Conservation (phyloP, 495 filamentous ascomycete genomes). For the Podospora didyma region DNA sequence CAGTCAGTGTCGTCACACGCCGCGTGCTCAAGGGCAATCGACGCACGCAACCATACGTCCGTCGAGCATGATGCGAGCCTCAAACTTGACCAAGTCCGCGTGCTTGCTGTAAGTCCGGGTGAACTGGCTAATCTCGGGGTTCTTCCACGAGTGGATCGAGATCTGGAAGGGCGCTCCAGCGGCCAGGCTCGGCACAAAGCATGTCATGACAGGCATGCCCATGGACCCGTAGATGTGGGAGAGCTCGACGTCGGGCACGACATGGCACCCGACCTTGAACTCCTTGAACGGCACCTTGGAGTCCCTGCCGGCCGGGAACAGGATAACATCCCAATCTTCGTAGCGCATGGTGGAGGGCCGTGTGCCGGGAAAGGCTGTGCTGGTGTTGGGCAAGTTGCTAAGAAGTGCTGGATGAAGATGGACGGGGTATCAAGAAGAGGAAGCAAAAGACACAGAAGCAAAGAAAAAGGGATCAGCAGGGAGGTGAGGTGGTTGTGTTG, state of each 20-base stretch:
- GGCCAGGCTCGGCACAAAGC: conserved; percentile 68
- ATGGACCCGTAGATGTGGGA: conserved; percentile 37
- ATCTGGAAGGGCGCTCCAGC: conserved; percentile 62
- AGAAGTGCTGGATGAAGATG: background rate
- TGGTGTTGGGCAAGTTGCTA: background rate
- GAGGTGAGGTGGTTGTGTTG: background rate
- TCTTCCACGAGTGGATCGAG: conserved; percentile 80
- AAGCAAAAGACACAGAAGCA: conserved; percentile 1
- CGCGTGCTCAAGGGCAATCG: background rate
- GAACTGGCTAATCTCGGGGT: conserved; percentile 58
- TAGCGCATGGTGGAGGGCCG: conserved; percentile 10
- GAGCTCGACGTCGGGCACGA: conserved; percentile 59
- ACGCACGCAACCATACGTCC: conserved; percentile 62
- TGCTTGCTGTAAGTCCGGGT: conserved; percentile 58
- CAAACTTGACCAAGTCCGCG: conserved; percentile 58
- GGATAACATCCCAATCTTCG: conserved; percentile 68
- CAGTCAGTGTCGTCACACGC: conserved; percentile 1
- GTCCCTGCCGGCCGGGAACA: conserved; percentile 58
- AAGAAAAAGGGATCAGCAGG: background rate
- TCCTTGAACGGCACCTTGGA: conserved; percentile 69
- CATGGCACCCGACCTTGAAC: conserved; percentile 80
- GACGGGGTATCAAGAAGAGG: background rate
- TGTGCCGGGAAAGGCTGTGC: background rate
- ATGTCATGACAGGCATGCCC: conserved; percentile 65
- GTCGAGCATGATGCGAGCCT: conserved; percentile 68